Base-by-base conservation (phyloP, 1,284 basidiomycete species). In the Peniophora sp. region DNA sequence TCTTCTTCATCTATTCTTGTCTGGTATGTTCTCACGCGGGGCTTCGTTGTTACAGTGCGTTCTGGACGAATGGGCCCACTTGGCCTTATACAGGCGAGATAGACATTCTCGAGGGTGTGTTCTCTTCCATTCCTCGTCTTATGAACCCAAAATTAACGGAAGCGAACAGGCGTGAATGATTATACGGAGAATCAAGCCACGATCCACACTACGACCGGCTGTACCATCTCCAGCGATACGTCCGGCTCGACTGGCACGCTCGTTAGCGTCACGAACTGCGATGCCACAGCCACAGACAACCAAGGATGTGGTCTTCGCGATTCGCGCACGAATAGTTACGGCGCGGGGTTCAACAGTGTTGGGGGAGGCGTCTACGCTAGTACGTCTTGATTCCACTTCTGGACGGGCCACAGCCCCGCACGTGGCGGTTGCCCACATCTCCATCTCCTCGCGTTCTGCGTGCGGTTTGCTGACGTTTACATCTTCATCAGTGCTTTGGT, bases 361-460 rank as follows among this genome's bases (percentile, higher is more conserved):
- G 81, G 81, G 20, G 92, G 92, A 19, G 92, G 92, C 45, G 85
- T 85, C 51, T 93, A 89, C 68, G 85, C 85, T 43, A 88, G 86
- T 88, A 58, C 58, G 84, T 77, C 12, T 38, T 19, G 34, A 45
- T 20, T 32, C 27, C 27, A 32, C 27, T 12, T 5, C 27, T 6
- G 6, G 27, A 5, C 12, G 27, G 27, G 27, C 27, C 27, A 32
- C 27, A 32, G 27, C 27, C 27, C 12, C 27, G 27, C 27, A 32
- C 27, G 27, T 32, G 27, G 27, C 27, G 5, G 27, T 12, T 32
- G 12, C 12, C 27, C 27, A 32, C 27, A 32, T 6, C 27, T n/a
- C 38, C n/a, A 41, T 41, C 19, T 41, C 44, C 23, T 22, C 22
- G 19, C 23, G 1, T 25, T 9, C n/a, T 8, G 8, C 39, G 2